A percentile compares a stretch with the other conserved stretches of the same genome.
phyloP scores from a whole-genome alignment of 2,329 filamentous ascomycete genomes.

The Fusarium vanettenii region DNA sequence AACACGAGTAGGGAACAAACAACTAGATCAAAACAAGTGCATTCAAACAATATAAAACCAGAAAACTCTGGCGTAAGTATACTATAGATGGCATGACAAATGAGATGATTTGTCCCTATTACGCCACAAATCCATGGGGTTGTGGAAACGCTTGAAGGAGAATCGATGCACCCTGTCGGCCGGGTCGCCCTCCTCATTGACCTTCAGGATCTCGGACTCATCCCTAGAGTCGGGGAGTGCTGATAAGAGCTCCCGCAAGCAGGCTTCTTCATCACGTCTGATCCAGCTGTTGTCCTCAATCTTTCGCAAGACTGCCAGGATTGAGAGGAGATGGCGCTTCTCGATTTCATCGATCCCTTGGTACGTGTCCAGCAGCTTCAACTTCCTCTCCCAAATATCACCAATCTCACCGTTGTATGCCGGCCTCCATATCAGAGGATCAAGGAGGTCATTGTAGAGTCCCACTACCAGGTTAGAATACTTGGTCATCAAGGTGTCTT shows the following conservation, averaged over 20 bases:
- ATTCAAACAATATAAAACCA: neutral
- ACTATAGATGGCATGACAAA: too few relatives aligned
- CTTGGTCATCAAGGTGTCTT: neutral
- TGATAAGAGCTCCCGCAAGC: slow-evolving; percentile 1
- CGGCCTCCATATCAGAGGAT: neutral
- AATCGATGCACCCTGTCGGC: neutral
- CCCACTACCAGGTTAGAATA: neutral
- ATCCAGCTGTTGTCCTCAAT: neutral
- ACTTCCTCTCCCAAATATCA: slow-evolving; percentile 5
- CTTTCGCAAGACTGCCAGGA: neutral
- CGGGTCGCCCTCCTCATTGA: too few relatives aligned
- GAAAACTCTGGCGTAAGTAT: neutral
- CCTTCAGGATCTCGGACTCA: neutral
- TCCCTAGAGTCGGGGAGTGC: neutral
- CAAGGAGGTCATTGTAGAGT: neutral
- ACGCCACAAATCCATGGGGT: too few relatives aligned
- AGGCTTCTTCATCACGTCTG: neutral
- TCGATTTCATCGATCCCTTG: neutral
- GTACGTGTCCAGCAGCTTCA: slow-evolving; percentile 4
- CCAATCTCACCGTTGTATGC: neutral
- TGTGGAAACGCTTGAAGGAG: neutral
- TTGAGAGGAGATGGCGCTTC: neutral
- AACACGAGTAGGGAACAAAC: neutral
- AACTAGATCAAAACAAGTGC: neutral
- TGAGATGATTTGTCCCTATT: too few relatives aligned